Conservation (phyloP, 2,329 filamentous ascomycete species). For the Juglanconis juglandina region DNA sequence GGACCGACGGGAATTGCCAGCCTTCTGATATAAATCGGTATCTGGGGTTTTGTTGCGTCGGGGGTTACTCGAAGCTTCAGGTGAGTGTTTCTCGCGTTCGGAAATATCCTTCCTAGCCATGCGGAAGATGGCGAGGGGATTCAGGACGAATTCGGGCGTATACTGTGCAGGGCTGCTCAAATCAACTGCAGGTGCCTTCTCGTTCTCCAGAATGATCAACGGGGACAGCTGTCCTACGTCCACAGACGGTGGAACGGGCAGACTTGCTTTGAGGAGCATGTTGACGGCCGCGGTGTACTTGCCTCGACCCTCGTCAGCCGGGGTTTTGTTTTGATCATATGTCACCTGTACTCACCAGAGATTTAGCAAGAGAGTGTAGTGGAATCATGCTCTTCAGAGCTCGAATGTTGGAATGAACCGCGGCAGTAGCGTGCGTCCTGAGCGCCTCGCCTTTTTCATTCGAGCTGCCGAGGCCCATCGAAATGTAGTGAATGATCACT, state of each 20-base stretch:
- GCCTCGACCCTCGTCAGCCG: background rate
- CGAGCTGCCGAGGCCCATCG: background rate
- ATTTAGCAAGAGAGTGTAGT: slow-evolving; percentile 10
- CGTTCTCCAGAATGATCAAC: background rate
- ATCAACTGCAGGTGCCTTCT: background rate
- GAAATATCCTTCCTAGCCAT: slow-evolving; percentile 9
- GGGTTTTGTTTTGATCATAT: too few relatives aligned
- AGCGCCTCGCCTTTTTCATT: background rate
- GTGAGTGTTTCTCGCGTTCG: background rate
- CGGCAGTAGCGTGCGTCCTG: slow-evolving; percentile 2
- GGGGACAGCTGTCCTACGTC: background rate
- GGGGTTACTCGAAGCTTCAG: background rate
- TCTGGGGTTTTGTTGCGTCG: too few relatives aligned
- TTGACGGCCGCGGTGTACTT: background rate
- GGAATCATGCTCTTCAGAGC: slow-evolving; percentile 18
- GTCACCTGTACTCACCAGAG: slow-evolving; percentile 6
- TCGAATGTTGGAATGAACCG: slow-evolving; percentile 12
- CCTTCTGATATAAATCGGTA: too few relatives aligned
- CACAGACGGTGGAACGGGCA: background rate
- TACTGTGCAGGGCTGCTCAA: background rate
- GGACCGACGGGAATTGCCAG: too few relatives aligned
- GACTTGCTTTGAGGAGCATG: background rate
- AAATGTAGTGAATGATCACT: slow-evolving; percentile 16
- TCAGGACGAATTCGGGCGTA: slow-evolving; percentile 7
- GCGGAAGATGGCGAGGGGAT: slow-evolving; percentile 12